phyloP scores from a whole-genome alignment of 106 monocot species.

The Hemerocallis citrina region DNA sequence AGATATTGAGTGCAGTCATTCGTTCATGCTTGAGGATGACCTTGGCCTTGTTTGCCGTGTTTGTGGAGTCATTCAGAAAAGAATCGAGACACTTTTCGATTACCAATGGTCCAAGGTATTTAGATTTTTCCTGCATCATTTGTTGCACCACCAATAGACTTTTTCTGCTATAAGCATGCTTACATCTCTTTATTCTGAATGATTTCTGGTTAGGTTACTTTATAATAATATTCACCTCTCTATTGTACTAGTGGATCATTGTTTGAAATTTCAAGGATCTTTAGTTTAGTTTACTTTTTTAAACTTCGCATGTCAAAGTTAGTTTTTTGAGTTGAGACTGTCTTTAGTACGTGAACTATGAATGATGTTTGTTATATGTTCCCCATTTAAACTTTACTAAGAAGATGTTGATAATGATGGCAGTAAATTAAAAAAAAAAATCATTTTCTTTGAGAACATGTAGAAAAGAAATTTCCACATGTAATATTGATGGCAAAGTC shows the following conservation, averaged over 20 bases:
- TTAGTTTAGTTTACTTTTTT: no score
- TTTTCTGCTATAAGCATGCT: not conserved
- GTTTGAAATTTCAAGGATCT: not conserved
- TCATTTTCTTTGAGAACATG: no score
- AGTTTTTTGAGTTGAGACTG: not conserved
- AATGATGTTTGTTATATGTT: no score
- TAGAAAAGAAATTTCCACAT: no score
- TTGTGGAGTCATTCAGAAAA: conserved; percentile 68
- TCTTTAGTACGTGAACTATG: no score
- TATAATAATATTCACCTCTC: no score
- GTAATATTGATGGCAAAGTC: no score
- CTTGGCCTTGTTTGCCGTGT: conserved; percentile 61
- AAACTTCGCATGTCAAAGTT: no score
- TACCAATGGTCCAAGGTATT: conserved; percentile 74
- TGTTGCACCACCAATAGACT: not conserved
- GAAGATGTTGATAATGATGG: no score
- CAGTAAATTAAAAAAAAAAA: no score
- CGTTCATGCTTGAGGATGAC: conserved; percentile 54
- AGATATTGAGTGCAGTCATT: conserved; percentile 44
- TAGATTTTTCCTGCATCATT: not conserved
- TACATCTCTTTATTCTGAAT: no score
- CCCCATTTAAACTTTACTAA: no score
- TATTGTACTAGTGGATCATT: not conserved
- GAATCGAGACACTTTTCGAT: conserved; percentile 70
- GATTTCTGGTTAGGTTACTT: not conserved